phyloP scores from a whole-genome alignment of 257 asterid species.

The Solanum piurae region DNA sequence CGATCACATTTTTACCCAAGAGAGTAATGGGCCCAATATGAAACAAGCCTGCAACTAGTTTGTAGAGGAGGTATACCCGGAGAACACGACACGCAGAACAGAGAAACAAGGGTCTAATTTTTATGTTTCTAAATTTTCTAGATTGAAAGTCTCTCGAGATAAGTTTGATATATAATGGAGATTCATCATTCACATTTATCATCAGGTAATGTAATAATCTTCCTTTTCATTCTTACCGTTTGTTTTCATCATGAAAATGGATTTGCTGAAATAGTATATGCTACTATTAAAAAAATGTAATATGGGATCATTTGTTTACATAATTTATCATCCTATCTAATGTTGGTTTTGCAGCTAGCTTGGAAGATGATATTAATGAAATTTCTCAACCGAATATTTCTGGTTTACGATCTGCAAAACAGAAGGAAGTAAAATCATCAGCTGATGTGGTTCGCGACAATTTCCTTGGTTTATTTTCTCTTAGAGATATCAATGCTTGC shows the following conservation, averaged over 20 bases:
- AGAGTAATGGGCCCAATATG: not conserved
- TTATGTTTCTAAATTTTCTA: not conserved
- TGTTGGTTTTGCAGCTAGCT: not conserved
- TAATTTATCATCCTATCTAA: not conserved
- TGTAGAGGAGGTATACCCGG: not conserved
- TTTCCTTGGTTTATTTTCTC: conserved; percentile 25
- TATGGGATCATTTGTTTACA: no score
- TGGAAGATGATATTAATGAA: not conserved
- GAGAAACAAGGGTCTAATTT: not conserved
- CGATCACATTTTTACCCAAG: not conserved
- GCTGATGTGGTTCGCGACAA: not conserved
- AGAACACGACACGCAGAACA: not conserved
- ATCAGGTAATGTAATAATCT: conserved; percentile 18
- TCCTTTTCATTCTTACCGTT: not conserved
- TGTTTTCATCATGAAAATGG: not conserved
- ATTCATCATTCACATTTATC: conserved; percentile 7
- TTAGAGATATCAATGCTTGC: conserved; percentile 43
- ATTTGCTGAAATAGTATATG: no score
- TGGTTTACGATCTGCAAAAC: not conserved
- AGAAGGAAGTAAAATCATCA: conserved; percentile 5
- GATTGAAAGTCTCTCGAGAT: no score
- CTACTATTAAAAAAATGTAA: no score
- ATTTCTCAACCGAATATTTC: not conserved
- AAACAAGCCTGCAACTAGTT: not conserved
- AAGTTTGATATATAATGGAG: conserved; percentile 5